Percentiles rank a stretch among this genome's conserved stretches.
phyloP scores from a whole-genome alignment of 2,329 filamentous ascomycete species.

The Ceratocystis alfenasii region DNA sequence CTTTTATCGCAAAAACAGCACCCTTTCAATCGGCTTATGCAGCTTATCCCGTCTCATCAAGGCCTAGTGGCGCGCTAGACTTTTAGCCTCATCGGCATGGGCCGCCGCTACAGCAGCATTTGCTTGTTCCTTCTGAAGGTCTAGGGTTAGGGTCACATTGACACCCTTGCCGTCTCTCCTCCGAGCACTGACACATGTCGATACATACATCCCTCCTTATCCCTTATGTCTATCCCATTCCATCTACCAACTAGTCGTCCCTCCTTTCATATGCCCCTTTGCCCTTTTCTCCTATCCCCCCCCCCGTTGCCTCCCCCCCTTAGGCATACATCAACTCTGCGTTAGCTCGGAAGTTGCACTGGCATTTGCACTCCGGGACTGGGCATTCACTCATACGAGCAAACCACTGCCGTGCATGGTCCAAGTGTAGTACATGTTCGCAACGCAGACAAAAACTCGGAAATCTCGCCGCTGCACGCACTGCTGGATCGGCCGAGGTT shows the following conservation, averaged over 20 bases:
- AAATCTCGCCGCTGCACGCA: conserved; percentile 43
- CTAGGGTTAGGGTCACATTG: background rate
- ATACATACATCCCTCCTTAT: background rate
- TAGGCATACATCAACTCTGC: conserved; percentile 43
- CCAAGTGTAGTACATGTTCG: conserved; percentile 55
- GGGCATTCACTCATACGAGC: conserved; percentile 52
- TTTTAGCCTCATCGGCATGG: background rate
- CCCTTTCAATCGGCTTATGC: background rate
- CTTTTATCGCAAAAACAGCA: background rate
- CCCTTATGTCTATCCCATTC: background rate
- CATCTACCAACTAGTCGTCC: background rate
- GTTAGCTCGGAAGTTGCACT: conserved; percentile 50
- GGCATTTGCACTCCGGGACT: conserved; percentile 55
- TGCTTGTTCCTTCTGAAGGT: background rate
- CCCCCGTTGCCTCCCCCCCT: background rate
- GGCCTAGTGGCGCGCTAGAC: background rate
- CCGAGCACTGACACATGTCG: background rate
- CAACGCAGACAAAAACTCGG: conserved; percentile 59
- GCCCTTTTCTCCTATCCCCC: background rate
- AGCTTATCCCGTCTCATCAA: background rate
- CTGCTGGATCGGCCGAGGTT: conserved; percentile 36
- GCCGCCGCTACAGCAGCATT: background rate
- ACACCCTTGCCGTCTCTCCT: background rate
- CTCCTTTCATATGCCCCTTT: background rate
- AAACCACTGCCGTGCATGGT: conserved; percentile 58